These are phyloP conservation scores for Exophiala sideris DNA, from an alignment of 2,329 filamentous ascomycete genomes.

Conservation along the genomic window DNA sequence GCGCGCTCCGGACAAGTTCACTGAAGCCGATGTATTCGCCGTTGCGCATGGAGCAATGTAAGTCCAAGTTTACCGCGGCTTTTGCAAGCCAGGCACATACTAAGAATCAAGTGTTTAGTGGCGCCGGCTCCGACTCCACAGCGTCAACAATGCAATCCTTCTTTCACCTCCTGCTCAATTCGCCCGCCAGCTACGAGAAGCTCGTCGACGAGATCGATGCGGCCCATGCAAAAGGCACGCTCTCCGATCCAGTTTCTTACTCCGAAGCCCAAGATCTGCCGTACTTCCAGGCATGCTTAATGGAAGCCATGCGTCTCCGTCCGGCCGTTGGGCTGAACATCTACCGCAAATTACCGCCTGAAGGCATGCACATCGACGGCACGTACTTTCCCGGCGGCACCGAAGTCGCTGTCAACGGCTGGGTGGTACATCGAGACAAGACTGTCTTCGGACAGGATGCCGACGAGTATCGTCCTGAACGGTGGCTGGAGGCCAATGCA, in stretches of 20 bases:
- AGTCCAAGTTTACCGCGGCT: conserved; percentile 3
- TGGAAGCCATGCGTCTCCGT: conserved; percentile 26
- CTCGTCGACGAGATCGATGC: conserved; percentile 38
- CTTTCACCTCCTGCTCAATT: conserved; percentile 50
- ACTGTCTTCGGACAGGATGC: conserved; percentile 40
- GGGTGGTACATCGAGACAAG: conserved; percentile 42
- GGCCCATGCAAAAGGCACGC: conserved; percentile 10
- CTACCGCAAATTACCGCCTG: conserved; percentile 27
- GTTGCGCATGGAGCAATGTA: conserved; percentile 53
- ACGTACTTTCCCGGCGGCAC: conserved; percentile 18
- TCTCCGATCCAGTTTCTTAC: conserved; percentile 22
- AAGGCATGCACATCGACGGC: conserved; percentile 21
- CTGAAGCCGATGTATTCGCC: conserved; percentile 54
- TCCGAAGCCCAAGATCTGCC: conserved; percentile 20
- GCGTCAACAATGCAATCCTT: conserved; percentile 59
- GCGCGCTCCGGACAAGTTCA: conserved; percentile 48
- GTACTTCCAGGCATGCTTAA: conserved; percentile 27
- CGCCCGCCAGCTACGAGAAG: conserved; percentile 39
- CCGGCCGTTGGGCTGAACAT: conserved; percentile 30
- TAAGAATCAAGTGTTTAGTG: conserved; percentile 1
- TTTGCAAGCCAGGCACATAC: background rate
- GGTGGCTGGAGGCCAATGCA: conserved; percentile 40
- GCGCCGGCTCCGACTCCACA: conserved; percentile 58
- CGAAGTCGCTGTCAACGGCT: conserved; percentile 31
- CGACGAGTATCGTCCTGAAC: conserved; percentile 42